Conservation (phyloP, 2,329 filamentous ascomycete species). For the Talaromyces marneffei region DNA sequence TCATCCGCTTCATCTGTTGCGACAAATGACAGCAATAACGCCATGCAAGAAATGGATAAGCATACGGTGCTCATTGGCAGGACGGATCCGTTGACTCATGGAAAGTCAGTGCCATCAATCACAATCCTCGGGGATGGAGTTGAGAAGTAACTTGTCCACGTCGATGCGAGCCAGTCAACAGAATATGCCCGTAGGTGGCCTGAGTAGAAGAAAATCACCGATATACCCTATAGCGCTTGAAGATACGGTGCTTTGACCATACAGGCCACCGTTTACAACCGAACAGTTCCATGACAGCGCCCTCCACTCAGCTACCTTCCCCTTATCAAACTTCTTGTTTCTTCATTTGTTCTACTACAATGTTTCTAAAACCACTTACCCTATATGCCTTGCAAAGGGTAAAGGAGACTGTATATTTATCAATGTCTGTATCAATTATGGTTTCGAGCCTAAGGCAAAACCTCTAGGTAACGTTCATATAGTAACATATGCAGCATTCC, state of each 20-base stretch:
- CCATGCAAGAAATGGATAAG: not conserved
- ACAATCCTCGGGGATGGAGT: not conserved
- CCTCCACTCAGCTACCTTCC: not conserved
- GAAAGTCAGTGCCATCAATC: not conserved
- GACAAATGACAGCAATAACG: not conserved
- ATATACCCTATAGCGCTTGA: not conserved
- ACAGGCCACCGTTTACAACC: not conserved
- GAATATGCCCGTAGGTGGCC: not conserved
- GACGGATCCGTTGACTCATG: not conserved
- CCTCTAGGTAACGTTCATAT: not conserved
- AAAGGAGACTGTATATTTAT: not conserved
- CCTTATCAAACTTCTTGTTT: not conserved
- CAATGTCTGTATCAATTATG: not conserved
- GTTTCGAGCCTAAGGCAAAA: not conserved
- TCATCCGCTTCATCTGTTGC: conserved; percentile 3
- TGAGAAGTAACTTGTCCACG: not conserved
- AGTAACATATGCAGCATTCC: not conserved
- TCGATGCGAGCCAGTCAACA: not conserved
- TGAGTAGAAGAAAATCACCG: not conserved
- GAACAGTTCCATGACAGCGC: not conserved
- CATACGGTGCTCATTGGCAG: not conserved
- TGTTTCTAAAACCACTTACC: not conserved
- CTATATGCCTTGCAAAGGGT: not conserved
- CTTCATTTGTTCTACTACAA: not conserved
- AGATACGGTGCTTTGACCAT: not conserved